phyloP scores from a whole-genome alignment of 306 rosid species.

The Cajanus cajan region DNA sequence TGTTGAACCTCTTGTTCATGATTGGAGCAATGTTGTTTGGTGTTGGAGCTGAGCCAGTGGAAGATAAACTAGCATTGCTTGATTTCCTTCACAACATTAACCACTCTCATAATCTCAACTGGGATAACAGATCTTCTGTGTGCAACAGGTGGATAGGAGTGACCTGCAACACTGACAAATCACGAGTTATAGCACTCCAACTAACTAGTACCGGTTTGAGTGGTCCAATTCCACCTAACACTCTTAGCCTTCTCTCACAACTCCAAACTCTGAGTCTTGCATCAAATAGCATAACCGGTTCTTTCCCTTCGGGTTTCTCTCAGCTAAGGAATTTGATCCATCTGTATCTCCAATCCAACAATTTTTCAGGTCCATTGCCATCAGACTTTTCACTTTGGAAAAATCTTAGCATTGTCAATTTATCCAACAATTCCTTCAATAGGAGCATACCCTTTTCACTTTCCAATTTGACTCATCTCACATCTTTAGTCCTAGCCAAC shows the following conservation, averaged over 20 bases:
- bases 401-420: conserved; percentile 53
- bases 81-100: conserved; percentile 60
- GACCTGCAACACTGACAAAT: conserved; percentile 50
- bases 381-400: conserved; percentile 68
- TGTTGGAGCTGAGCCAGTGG: conserved; percentile 50
- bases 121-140: conserved; percentile 55
- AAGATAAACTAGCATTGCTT: conserved; percentile 75
- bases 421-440: conserved; percentile 67
- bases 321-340: conserved; percentile 48
- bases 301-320: conserved; percentile 65
- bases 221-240: conserved; percentile 72
- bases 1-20: conserved; percentile 31
- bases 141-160: conserved; percentile 77
- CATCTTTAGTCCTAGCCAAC: conserved; percentile 58
- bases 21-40: conserved; percentile 37
- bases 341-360: conserved; percentile 61
- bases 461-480: conserved; percentile 62
- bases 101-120: conserved; percentile 56
- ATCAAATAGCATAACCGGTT: conserved; percentile 57
- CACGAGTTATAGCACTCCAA: conserved; percentile 55
- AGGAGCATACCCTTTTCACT: conserved; percentile 74
- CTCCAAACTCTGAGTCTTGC: conserved; percentile 64
- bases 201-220: conserved; percentile 57
- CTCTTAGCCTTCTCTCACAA: conserved; percentile 57
- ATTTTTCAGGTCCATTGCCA: conserved; percentile 75